A percentile compares a stretch with the other conserved stretches of the same genome.
phyloP scores from a whole-genome alignment of 106 monocot species.

The Hemerocallis citrina region DNA sequence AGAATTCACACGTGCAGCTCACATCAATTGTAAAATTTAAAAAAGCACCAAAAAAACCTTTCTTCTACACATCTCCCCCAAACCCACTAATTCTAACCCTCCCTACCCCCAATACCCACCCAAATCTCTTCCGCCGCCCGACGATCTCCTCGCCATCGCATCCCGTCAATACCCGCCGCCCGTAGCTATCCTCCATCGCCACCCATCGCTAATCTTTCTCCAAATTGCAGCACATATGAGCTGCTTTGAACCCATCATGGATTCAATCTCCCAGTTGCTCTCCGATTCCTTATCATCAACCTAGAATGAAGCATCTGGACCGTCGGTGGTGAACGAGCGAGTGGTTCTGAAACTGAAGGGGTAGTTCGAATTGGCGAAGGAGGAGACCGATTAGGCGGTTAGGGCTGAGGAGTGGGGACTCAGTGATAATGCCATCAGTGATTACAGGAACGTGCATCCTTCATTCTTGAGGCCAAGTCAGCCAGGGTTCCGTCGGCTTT shows the following conservation, averaged over 20 bases:
- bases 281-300: not conserved
- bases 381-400: constrained; percentile 91
- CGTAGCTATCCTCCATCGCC: too few species aligned
- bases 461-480: constrained; percentile 74
- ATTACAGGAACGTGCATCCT: constrained; percentile 64
- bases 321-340: constrained; percentile 67
- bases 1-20: too few species aligned
- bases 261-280: constrained; percentile 18
- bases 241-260: constrained; percentile 16
- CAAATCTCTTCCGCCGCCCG: too few species aligned
- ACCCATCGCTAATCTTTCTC: too few species aligned
- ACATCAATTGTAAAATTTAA: too few species aligned
- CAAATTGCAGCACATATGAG: too few species aligned
- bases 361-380: constrained; percentile 94
- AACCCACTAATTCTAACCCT: too few species aligned
- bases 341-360: constrained; percentile 72
- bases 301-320: constrained; percentile 27
- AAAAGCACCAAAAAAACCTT: too few species aligned
- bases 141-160: too few species aligned
- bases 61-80: too few species aligned
- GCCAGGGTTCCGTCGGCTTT: constrained; percentile 55
- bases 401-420: constrained; percentile 97
- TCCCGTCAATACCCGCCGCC: too few species aligned
- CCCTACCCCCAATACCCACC: too few species aligned
- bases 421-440: constrained; percentile 54